Base-by-base conservation (phyloP, 768 basidiomycete species). In the Lepiota brunneoincarnata region DNA sequence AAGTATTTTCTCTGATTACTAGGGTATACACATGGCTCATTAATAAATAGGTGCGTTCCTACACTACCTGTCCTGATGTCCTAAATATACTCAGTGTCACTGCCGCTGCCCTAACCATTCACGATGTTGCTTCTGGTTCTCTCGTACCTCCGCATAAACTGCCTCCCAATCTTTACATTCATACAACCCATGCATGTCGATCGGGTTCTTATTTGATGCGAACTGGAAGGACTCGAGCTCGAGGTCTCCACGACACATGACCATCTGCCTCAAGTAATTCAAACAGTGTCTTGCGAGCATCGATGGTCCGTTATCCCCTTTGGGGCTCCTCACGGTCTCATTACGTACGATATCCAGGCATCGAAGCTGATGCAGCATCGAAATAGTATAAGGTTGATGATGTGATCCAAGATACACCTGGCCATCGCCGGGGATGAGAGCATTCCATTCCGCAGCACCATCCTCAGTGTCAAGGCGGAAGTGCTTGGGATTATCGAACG, bases 351-450 rank as follows among this genome's bases (percentile, higher is more conserved):
- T 61, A 55, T 67, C 64, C 1, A 75, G 58, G 56, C 75, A 75
- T 42, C 65, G 68, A 12, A 74, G 59, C 54, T 71, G 64, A 53
- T 75, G 73, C 60, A 68, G 70, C 63, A 73, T 69, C 4, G 69
- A 62, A 14, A 73, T 55, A 34, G 63, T 68, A 59, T 69, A 71
- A 0, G 59, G 56, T 41, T 67, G 64, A 24, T 63, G 48, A n/a
- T 64, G 49, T 14, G 59, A 51, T 2, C 71, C 71, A 17, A 67
- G 34, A 9, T 56, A 28, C 15, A 67, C 36, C 12, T 62, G 36
- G 5, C 62, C 67, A n/a, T 55, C 59, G 10, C 57, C 56, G 11
- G 67, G 67, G 12, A 66, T 51, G 20, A 60, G 55, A 1, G 61
- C 39, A 7, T 57, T 57, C 66, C 67, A 68, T 43, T 66, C 63